Percentiles rank a stretch among this genome's conserved stretches.
These are phyloP conservation scores for Rosa hybrid DNA, from an alignment of 331 rosid species.

Conservation along the genomic window DNA sequence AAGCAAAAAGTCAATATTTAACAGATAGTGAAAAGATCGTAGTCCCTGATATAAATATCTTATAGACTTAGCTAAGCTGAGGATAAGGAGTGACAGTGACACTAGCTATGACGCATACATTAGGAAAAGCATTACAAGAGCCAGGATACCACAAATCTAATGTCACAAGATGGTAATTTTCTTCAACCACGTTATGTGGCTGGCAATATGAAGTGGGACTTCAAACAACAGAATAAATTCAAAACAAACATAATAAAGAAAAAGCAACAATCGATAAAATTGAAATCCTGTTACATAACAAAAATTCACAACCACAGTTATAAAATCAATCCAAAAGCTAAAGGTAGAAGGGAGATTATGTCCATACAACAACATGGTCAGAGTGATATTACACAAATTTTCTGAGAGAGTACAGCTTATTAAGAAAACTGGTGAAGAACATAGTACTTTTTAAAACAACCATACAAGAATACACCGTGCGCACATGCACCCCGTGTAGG, in stretches of 20 bases:
- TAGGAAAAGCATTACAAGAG: neutral
- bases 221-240: neutral
- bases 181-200: neutral
- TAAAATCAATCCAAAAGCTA: neutral
- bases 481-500: slow-evolving; percentile 17
- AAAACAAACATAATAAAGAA: neutral
- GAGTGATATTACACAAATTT: slow-evolving; percentile 16
- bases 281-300: neutral
- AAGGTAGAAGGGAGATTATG: slow-evolving; percentile 1
- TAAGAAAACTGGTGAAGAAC: neutral
- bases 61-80: neutral
- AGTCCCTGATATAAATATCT: neutral
- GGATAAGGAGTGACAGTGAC: neutral
- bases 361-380: neutral
- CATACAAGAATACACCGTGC: slow-evolving; percentile 14
- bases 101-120: neutral
- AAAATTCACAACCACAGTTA: neutral
- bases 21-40: neutral
- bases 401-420: slow-evolving; percentile 23
- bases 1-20: neutral
- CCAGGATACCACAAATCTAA: neutral
- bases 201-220: neutral
- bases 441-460: slow-evolving; percentile 4
- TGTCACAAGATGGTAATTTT: neutral
- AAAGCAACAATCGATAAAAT: neutral